phyloP scores from a whole-genome alignment of 768 basidiomycete species.

The Suillus occidentalis region DNA sequence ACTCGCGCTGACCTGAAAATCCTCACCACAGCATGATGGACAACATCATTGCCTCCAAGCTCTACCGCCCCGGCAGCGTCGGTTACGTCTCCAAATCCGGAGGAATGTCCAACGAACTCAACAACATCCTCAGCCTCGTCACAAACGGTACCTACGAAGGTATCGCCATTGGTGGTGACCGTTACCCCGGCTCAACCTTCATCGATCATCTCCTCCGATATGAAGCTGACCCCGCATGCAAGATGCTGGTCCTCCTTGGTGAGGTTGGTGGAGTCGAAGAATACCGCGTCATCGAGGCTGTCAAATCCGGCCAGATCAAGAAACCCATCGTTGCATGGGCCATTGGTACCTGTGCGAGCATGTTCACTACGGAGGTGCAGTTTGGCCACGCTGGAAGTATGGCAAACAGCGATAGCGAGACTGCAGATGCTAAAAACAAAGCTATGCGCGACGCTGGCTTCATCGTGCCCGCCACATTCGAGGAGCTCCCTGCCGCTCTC shows the following conservation, averaged over 20 bases:
- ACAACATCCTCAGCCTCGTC: constrained; percentile 96
- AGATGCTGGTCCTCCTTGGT: constrained; percentile 98
- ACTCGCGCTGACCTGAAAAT: not conserved
- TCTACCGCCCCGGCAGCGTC: constrained; percentile 95
- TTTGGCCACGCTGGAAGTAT: constrained; percentile 98
- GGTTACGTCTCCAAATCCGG: constrained; percentile 99
- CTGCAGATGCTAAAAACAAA: constrained; percentile 84
- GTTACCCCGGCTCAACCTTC: constrained; percentile 98
- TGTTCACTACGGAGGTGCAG: constrained; percentile 99
- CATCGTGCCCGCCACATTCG: constrained; percentile 96
- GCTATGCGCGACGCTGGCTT: constrained; percentile 96
- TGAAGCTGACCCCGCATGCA: constrained; percentile 95
- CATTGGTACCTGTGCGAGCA: constrained; percentile 99
- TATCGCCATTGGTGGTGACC: constrained; percentile 99
- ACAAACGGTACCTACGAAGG: constrained; percentile 99
- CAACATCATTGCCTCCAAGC: constrained; percentile 98
- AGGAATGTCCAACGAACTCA: constrained; percentile 99
- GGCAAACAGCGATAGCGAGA: constrained; percentile 97
- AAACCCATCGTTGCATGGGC: constrained; percentile 99
- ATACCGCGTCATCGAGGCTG: constrained; percentile 98
- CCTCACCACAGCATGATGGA: constrained; percentile 87
- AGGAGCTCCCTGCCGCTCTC: constrained; percentile 75
- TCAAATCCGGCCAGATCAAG: constrained; percentile 89
- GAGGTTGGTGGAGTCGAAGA: constrained; percentile 99
- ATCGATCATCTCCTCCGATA: constrained; percentile 98